Evolutionary conservation across 1,139 yeast species (phyloP).

Genomic region (Candida sp.): DNA sequence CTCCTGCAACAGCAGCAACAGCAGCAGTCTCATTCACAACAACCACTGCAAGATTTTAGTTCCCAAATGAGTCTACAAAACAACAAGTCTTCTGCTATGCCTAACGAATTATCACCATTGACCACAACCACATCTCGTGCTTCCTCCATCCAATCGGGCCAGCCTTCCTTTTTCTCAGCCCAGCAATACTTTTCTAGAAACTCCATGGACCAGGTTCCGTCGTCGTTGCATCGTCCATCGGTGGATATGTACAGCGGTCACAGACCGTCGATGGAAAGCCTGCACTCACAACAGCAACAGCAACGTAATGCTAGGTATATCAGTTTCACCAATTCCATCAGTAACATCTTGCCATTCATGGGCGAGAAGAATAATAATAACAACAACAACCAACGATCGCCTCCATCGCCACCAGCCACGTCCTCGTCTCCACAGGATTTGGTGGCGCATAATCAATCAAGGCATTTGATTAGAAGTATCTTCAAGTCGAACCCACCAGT

Average conservation of each 20-base stretch:
- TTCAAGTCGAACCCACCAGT: constrained; percentile 29
- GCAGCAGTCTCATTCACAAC: constrained; percentile 3
- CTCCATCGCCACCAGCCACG: constrained; percentile 21
- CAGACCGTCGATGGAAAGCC: constrained; percentile 19
- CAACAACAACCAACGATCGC: constrained; percentile 23
- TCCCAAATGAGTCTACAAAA: constrained; percentile 6
- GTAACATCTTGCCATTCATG: constrained; percentile 50
- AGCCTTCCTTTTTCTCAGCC: constrained; percentile 51
- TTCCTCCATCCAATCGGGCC: constrained; percentile 48
- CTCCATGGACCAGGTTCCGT: constrained; percentile 39
- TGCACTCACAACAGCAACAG: constrained; percentile 21
- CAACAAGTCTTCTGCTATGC: constrained; percentile 8
- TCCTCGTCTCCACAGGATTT: constrained; percentile 14
- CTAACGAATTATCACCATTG: constrained; percentile 43
- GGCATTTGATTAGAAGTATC: constrained; percentile 46
- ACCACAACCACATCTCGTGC: constrained; percentile 52
- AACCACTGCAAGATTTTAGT: constrained; percentile 8
- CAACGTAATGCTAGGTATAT: constrained; percentile 29
- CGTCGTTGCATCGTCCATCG: constrained; percentile 35
- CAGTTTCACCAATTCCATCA: constrained; percentile 42
- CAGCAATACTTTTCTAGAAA: constrained; percentile 45
- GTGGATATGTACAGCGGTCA: constrained; percentile 28
- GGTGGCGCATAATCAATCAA: constrained; percentile 22
- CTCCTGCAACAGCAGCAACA: constrained; percentile 11
- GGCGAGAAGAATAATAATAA: constrained; percentile 30